Evolutionary conservation across 441 rosid genomes (phyloP), one percentile per base, ranked within the genome.

Genomic region (Jatropha multifida): DNA sequence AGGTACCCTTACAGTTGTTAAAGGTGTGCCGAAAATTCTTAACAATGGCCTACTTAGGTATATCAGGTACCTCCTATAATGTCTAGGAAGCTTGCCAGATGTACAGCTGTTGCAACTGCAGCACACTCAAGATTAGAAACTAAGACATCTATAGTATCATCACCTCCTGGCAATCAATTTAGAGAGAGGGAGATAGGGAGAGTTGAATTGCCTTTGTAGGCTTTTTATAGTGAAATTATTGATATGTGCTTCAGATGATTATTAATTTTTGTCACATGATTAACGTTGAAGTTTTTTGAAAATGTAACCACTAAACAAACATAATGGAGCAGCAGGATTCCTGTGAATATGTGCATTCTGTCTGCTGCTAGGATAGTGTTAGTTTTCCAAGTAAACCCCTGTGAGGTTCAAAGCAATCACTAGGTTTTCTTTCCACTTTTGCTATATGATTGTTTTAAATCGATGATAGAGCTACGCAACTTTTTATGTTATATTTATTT

Each of bases 221-320:
- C 55, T 9, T 13, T 17, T 18, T 42, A 4, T 40, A 41, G 52
- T 42, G 52, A 65, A 67, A 46, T 14, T 67, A 26, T 42, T 6
- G 32, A 13, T 13, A 6, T 65, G 32, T 65, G 56, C 55, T 23
- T 67, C 55, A 67, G 14, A 67, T 42, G 69, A 65, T 65, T 65
- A 11, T 65, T 42, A n/a, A 14, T 32, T 62, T 42, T 46, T 23
- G 20, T 26, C 70, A 46, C 4, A 40, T 62, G 44, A 60, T 37
- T 65, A 9, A 15, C n/a, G n/a, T n/a, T 1, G 32, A 15, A 26
- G 46, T 17, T 40, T 64, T 38, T 62, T 40, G 44, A 38, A 38
- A 32, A 32, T 32, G 32, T 32, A 32, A 32, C 32, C 5, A 5
- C 18, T 17, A 38, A 64, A 23, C 6, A n/a, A 63, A 40, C 68